Conservation (phyloP, 495 filamentous ascomycete species). For the Patellaria atrata region DNA sequence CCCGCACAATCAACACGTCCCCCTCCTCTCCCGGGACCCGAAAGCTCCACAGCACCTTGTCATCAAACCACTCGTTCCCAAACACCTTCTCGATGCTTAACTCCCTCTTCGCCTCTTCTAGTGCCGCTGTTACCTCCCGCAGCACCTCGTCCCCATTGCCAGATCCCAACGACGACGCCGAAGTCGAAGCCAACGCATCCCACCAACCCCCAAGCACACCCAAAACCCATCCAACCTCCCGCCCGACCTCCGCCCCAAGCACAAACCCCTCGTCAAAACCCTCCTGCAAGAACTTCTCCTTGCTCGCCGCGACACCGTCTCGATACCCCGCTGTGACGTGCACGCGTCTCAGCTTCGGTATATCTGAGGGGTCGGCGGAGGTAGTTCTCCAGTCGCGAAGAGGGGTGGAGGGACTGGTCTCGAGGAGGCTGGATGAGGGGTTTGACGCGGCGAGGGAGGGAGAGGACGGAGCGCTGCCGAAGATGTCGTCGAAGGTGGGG, state of each 20-base stretch:
- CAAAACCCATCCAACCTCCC: conserved; percentile 52
- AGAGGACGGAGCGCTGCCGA: conserved; percentile 22
- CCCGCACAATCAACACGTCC: conserved; percentile 33
- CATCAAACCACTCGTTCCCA: conserved; percentile 41
- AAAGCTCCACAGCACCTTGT: conserved; percentile 50
- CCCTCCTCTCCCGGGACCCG: conserved; percentile 31
- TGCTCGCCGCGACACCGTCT: conserved; percentile 63
- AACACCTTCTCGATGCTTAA: conserved; percentile 50
- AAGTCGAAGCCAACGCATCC: no score
- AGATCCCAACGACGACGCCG: conserved; percentile 19
- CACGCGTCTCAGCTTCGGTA: conserved; percentile 55
- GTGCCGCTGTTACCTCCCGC: conserved; percentile 22
- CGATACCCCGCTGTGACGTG: conserved; percentile 85
- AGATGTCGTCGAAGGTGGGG: conserved; percentile 31
- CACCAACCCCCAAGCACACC: conserved; percentile 62
- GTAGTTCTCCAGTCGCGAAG: no score
- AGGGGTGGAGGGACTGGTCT: not conserved
- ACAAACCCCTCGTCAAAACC: conserved; percentile 84
- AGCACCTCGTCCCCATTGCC: conserved; percentile 14
- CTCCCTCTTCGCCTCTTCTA: conserved; percentile 43
- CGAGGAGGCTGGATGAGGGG: not conserved
- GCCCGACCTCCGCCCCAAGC: conserved; percentile 64
- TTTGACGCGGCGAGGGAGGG: conserved; percentile 10
- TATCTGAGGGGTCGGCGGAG: conserved; percentile 43
- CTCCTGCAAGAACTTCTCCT: conserved; percentile 51